These are phyloP conservation scores for Adansonia digitata DNA, from an alignment of 345 rosid genomes.

Conservation along the genomic window DNA sequence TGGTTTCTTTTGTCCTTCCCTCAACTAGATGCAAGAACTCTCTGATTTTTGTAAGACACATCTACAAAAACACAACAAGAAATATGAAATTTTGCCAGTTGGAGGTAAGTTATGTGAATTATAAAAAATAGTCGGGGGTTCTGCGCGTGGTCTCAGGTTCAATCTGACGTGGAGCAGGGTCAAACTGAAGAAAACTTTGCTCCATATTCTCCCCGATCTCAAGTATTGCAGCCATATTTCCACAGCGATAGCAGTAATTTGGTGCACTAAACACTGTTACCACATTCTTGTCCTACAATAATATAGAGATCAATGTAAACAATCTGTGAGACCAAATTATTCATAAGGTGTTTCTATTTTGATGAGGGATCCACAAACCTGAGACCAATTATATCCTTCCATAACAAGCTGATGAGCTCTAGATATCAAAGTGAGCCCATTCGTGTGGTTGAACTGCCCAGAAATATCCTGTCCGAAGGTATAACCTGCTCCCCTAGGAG, in stretches of 20 bases:
- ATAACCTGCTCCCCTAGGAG: slow-evolving; percentile 57
- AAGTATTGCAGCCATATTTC: slow-evolving; percentile 86
- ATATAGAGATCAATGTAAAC: not conserved
- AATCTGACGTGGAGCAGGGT: slow-evolving; percentile 80
- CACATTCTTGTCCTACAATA: slow-evolving; percentile 62
- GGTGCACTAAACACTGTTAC: slow-evolving; percentile 88
- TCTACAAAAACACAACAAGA: slow-evolving; percentile 38
- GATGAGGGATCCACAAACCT: slow-evolving; percentile 36
- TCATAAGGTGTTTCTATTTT: not conserved
- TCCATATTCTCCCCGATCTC: slow-evolving; percentile 87
- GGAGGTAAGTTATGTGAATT: slow-evolving; percentile 19
- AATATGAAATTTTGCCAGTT: slow-evolving; percentile 17
- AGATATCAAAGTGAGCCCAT: slow-evolving; percentile 71
- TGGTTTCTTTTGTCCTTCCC: slow-evolving; percentile 23
- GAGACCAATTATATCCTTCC: slow-evolving; percentile 91
- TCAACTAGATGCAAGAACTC: slow-evolving; percentile 25
- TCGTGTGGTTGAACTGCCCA: slow-evolving; percentile 67
- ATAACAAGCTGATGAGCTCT: slow-evolving; percentile 91
- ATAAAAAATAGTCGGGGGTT: slow-evolving; percentile 90
- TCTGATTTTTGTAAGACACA: slow-evolving; percentile 23
- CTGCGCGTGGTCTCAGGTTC: slow-evolving; percentile 78
- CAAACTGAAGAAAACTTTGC: slow-evolving; percentile 80
- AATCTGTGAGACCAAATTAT: not conserved
- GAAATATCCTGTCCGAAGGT: slow-evolving; percentile 72
- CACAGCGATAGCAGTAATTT: slow-evolving; percentile 77